Evolutionary conservation across 2,329 filamentous ascomycete species (phyloP), one percentile per base, ranked within the genome.

Genomic region (Claviceps monticola): DNA sequence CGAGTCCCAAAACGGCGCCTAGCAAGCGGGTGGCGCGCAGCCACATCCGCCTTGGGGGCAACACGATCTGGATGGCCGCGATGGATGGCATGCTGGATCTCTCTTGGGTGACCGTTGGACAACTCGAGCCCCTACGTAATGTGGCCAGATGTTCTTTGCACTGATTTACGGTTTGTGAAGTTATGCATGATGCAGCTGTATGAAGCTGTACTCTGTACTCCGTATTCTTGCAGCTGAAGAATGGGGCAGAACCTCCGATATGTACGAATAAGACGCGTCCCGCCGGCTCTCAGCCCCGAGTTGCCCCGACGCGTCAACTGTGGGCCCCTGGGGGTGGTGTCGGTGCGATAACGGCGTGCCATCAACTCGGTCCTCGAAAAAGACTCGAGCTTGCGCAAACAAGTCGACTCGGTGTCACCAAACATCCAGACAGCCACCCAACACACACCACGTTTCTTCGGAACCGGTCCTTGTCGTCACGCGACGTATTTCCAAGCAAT

Each of bases 401-500:
- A 46, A 42, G 43, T 29, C 42, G 46, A 21, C 5, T 26, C 21
- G 48, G 44, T 38, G 45, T 51, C 48, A 51, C 51, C 48, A 48
- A 46, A 16, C 36, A 29, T n/a, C 39, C 17, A 51, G 11, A 34
- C 41, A 45, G 39, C 43, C 52, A 47, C 21, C 49, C 46, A 42
- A 51, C 52, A 8, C 7, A 38, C 46, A 51, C 38, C 21, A 7
- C 43, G 11, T 16, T 17, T 44, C 16, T 37, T 17, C 45, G 36
- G 19, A 14, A 48, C 17, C 46, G 48, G 37, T 38, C 45, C 5
- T 45, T 21, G 45, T 36, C 23, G 38, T 16, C 47, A 13, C 19
- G 44, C 53, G 46, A 51, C 23, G 36, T 44, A 29, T 43, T 9
- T 54, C 50, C 53, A 50, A 52, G 43, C 43, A 52, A 43, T 34